Percentiles rank a stretch among this genome's conserved stretches.
phyloP scores from a whole-genome alignment of 805 yeast species.

The Nakazawaea siamensis region DNA sequence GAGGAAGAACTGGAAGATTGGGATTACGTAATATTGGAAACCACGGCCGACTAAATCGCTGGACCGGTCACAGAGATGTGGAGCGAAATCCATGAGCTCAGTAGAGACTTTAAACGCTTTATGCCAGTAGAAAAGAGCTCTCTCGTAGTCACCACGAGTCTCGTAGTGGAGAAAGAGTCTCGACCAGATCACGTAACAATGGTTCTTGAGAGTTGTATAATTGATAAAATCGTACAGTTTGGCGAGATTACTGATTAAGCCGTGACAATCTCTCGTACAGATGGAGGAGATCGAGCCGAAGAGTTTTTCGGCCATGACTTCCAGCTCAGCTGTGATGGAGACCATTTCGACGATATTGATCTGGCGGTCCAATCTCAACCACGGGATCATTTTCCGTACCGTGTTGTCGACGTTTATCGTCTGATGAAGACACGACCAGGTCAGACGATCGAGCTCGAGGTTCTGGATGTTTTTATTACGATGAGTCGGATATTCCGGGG shows the following conservation, averaged over 20 bases:
- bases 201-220: no score
- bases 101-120: neutral
- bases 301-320: neutral
- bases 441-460: neutral
- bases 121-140: constrained; percentile 23
- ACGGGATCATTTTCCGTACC: no score
- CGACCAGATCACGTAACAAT: constrained; percentile 26
- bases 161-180: constrained; percentile 32
- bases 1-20: neutral
- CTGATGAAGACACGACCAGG: neutral
- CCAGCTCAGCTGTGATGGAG: neutral
- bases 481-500: neutral
- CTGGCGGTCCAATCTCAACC: no score
- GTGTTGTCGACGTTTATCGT: no score
- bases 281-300: neutral
- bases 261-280: neutral
- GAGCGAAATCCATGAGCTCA: constrained; percentile 1
- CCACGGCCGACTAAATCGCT: neutral
- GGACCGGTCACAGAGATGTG: neutral
- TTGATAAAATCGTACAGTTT: neutral
- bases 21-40: neutral
- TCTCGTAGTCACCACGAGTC: constrained; percentile 18
- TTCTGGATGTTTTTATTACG: neutral
- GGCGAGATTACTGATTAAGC: neutral
- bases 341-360: no score